phyloP scores from a whole-genome alignment of 805 yeast species.

The Starmerella lactis-condensi region DNA sequence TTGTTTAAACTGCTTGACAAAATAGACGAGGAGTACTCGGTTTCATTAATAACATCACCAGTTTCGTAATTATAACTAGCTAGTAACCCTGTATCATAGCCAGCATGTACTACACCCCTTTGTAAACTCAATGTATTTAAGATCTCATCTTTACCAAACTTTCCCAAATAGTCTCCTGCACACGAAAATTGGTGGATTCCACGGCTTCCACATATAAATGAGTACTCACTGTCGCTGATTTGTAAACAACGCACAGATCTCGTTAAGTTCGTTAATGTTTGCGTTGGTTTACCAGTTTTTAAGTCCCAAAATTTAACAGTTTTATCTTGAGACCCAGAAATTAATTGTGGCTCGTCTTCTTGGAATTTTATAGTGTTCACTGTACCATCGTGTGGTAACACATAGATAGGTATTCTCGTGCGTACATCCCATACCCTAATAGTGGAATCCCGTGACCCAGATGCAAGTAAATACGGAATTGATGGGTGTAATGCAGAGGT shows the following conservation, averaged over 20 bases:
- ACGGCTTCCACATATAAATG: conserved; percentile 63
- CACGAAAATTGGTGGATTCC: conserved; percentile 70
- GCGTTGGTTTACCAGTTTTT: conserved; percentile 51
- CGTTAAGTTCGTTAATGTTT: conserved; percentile 68
- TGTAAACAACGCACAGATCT: conserved; percentile 61
- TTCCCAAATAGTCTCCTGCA: no score
- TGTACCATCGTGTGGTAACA: conserved; percentile 55
- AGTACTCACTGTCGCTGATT: conserved; percentile 47
- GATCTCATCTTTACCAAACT: conserved; percentile 23
- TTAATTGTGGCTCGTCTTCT: conserved; percentile 64
- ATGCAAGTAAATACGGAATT: conserved; percentile 48
- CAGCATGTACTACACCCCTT: conserved; percentile 60
- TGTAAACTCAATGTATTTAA: conserved; percentile 47
- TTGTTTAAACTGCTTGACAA: conserved; percentile 55
- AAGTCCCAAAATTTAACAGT: conserved; percentile 84
- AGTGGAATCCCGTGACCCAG: conserved; percentile 78
- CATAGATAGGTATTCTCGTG: conserved; percentile 53
- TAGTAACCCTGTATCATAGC: conserved; percentile 67
- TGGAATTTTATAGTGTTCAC: conserved; percentile 52
- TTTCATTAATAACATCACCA: conserved; percentile 42
- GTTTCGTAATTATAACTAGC: conserved; percentile 60
- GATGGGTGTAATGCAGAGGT: conserved; percentile 76
- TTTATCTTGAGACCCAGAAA: conserved; percentile 67
- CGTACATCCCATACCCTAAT: conserved; percentile 90
- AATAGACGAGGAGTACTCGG: conserved; percentile 45